Evolutionary conservation across 75 land plant genomes (phyloP), one percentile per base, ranked within the genome.

Genomic region (Sequoiadendron giganteum): DNA sequence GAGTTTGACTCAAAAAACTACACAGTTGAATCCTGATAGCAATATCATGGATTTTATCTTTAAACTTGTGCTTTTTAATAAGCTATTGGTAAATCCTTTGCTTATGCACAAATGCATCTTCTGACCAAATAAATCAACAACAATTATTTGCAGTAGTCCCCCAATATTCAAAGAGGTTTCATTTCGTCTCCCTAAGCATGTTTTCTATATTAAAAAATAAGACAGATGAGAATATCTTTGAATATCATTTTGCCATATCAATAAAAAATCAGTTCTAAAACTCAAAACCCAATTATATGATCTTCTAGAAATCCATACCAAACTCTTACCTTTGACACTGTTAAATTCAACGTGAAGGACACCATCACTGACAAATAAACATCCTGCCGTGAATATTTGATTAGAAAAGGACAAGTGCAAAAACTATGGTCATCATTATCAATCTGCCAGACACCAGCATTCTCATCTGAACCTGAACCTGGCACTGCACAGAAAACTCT

Each of bases 371-470:
- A 95, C 86, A 96, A 76, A 84, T 88, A 90, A 56, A 96, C 92
- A 92, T 96, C 97, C 91, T 96, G 98, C 38, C 97, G 93, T 70
- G 95, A 94, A 92, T 95, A 95, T 86, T 93, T 96, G 73, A 96
- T 96, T 72, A 87, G 84, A 78, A 96, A 96, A 88, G 97, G 97
- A 84, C 92, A 92, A 32, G 98, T 94, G 34, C 83, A 90, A 84
- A 96, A 96, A 87, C 98, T 95, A 79, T 96, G 91, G 79, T 96
- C 98, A 19, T 79, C 75, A 70, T 96, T 95, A 90, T 94, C 92
- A 70, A 96, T 96, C 65, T 93, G 90, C 98, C 98, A 96, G 10
- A 94, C 90, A 52, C 92, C 92, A 58, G 83, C 70, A 52, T 84
- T 49, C 86, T 93, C 94, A 90, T 92, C 96, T 76, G 90, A 85